Conservation (phyloP, 345 rosid species). For the Microcos paniculata region DNA sequence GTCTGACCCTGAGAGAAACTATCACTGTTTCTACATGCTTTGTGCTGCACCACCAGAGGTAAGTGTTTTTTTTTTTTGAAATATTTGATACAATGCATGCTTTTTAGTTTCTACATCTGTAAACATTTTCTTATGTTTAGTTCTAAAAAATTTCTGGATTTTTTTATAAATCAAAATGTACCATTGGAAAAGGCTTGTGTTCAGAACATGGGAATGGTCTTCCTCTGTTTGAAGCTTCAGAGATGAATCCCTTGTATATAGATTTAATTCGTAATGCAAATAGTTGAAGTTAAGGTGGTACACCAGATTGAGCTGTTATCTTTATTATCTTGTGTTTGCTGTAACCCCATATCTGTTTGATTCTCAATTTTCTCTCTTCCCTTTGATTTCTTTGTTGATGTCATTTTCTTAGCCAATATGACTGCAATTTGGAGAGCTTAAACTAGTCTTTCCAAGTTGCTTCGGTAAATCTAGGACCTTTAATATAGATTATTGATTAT, state of each 20-base stretch:
- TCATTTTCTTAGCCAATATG: not conserved
- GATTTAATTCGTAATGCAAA: not conserved
- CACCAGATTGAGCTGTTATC: not conserved
- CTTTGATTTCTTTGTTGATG: not conserved
- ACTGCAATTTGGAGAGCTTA: not conserved
- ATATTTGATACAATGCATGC: not conserved
- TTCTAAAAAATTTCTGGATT: not conserved
- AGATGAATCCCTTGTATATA: not conserved
- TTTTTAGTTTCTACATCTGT: not conserved
- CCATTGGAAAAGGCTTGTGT: not conserved
- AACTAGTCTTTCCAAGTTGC: not conserved
- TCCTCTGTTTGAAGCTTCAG: not conserved
- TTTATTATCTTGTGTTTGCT: not conserved
- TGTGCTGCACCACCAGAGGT: conserved; percentile 98
- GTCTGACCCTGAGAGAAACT: conserved; percentile 97
- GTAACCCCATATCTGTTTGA: not conserved
- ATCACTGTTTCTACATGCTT: conserved; percentile 99
- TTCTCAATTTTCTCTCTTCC: not conserved
- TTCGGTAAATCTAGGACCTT: not conserved
- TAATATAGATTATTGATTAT: not conserved
- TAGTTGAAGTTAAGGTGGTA: not conserved
- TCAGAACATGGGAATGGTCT: not conserved
- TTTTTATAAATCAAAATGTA: not conserved
- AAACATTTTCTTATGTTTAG: not conserved
- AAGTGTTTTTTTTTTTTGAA: conserved; percentile 25